Percentiles rank a stretch among this genome's conserved stretches.
Evolutionary conservation across 768 basidiomycete genomes (phyloP).

Genomic region (Coprinopsis marcescibilis): DNA sequence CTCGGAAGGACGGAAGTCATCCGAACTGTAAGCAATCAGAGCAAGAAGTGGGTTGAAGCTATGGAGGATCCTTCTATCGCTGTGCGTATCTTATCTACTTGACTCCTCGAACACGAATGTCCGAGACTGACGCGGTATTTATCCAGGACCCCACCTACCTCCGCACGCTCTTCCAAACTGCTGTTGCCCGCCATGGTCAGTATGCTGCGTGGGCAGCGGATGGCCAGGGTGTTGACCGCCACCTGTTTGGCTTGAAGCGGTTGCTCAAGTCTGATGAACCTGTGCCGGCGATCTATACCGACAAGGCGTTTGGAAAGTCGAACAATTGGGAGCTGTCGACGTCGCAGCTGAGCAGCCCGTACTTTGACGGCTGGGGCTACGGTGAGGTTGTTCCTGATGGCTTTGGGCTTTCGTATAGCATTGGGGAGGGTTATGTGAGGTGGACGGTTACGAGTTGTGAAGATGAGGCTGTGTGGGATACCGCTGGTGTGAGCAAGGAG

Average conservation of each 20-base stretch:
- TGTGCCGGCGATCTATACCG: constrained; percentile 69
- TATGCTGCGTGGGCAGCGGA: constrained; percentile 91
- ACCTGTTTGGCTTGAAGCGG: constrained; percentile 90
- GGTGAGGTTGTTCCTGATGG: constrained; percentile 94
- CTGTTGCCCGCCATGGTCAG: constrained; percentile 76
- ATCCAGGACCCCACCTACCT: constrained; percentile 41
- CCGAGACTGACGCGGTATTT: not conserved
- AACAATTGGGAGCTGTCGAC: constrained; percentile 94
- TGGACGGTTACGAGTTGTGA: constrained; percentile 79
- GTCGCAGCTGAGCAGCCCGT: constrained; percentile 75
- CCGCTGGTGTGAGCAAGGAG: not conserved
- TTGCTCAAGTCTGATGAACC: constrained; percentile 67
- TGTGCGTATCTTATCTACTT: constrained; percentile 35
- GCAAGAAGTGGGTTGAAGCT: constrained; percentile 80
- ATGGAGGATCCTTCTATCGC: constrained; percentile 58
- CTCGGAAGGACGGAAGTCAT: constrained; percentile 94
- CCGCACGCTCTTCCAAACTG: constrained; percentile 63
- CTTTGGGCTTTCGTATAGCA: constrained; percentile 87
- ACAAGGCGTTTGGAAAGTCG: constrained; percentile 61
- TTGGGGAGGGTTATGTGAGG: constrained; percentile 76
- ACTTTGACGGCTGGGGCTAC: constrained; percentile 95
- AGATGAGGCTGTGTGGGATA: constrained; percentile 6
- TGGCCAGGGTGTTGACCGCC: constrained; percentile 91
- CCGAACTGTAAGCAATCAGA: constrained; percentile 76
- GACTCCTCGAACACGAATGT: constrained; percentile 1